These are phyloP conservation scores for Tolypocladium ophioglossoides DNA, from an alignment of 2,329 filamentous ascomycete species.

Conservation along the genomic window DNA sequence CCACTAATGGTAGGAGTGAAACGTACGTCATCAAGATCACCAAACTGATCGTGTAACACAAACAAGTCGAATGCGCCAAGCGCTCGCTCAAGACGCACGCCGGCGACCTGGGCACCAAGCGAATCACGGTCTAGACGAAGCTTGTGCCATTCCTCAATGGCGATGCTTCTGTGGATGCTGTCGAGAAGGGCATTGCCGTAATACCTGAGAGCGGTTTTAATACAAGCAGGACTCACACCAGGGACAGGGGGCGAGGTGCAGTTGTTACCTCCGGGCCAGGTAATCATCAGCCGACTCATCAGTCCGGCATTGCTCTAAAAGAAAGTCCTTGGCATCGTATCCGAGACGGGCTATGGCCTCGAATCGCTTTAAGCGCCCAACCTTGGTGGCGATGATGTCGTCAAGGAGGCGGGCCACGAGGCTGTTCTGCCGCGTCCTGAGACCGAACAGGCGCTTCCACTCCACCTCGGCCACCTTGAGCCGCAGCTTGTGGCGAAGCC, in stretches of 20 bases:
- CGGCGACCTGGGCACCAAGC: slow-evolving; percentile 25
- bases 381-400: slow-evolving; percentile 59
- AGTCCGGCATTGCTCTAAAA: slow-evolving; percentile 54
- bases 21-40: slow-evolving; percentile 64
- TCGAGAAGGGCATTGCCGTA: slow-evolving; percentile 66
- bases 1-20: not conserved
- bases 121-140: slow-evolving; percentile 12
- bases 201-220: slow-evolving; percentile 41
- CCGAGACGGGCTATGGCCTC: slow-evolving; percentile 62
- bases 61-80: slow-evolving; percentile 86
- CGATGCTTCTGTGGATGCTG: slow-evolving; percentile 70
- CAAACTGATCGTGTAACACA: slow-evolving; percentile 58
- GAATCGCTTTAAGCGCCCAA: slow-evolving; percentile 58
- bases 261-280: slow-evolving; percentile 54
- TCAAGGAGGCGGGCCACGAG: slow-evolving; percentile 48
- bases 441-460: slow-evolving; percentile 64
- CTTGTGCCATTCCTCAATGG: slow-evolving; percentile 64
- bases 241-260: not conserved
- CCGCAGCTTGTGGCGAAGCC: slow-evolving; percentile 44
- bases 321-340: slow-evolving; percentile 80
- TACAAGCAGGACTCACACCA: not conserved
- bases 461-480: slow-evolving; percentile 44
- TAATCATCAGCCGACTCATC: slow-evolving; percentile 57
- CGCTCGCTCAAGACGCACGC: slow-evolving; percentile 52
- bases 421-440: slow-evolving; percentile 42